Evolutionary conservation across 805 yeast species (phyloP).

Genomic region (Suhomyces emberorum): DNA sequence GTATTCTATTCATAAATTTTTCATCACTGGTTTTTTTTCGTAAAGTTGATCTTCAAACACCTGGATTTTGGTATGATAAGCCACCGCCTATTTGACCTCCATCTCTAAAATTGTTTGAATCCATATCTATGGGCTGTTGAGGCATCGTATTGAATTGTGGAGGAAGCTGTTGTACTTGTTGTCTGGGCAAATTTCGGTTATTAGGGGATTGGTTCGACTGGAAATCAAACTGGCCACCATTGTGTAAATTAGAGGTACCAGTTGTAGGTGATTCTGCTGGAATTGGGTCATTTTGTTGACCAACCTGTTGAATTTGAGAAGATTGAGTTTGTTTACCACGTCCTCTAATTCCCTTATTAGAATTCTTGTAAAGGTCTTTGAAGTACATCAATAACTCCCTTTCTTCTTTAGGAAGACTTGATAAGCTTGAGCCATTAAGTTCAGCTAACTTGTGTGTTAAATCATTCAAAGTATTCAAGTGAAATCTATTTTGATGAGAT

Average conservation of each 20-base stretch:
- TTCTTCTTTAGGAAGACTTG: slow-evolving; percentile 58
- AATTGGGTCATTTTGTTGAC: slow-evolving; percentile 4
- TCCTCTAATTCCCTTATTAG: slow-evolving; percentile 89
- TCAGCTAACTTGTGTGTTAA: slow-evolving; percentile 68
- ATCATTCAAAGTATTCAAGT: slow-evolving; percentile 62
- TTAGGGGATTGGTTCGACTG: slow-evolving; percentile 25
- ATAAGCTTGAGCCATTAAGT: slow-evolving; percentile 44
- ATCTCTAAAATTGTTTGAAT: slow-evolving; percentile 10
- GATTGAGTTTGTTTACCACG: slow-evolving; percentile 55
- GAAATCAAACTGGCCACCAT: slow-evolving; percentile 40
- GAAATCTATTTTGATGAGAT: slow-evolving; percentile 91
- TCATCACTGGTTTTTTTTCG: too few species aligned
- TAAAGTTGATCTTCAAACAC: slow-evolving; percentile 4
- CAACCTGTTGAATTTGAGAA: background rate
- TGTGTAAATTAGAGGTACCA: background rate
- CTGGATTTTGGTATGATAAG: slow-evolving; percentile 5
- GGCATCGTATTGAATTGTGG: background rate
- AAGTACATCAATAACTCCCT: slow-evolving; percentile 71
- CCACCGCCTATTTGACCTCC: slow-evolving; percentile 9
- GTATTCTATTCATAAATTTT: too few species aligned
- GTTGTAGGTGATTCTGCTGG: slow-evolving; percentile 8
- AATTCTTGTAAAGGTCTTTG: slow-evolving; percentile 77
- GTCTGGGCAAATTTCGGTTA: slow-evolving; percentile 8
- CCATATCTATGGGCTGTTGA: slow-evolving; percentile 9
- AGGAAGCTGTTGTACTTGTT: slow-evolving; percentile 7